Conservation (phyloP, 768 basidiomycete species). For the Mrakia gelida region DNA sequence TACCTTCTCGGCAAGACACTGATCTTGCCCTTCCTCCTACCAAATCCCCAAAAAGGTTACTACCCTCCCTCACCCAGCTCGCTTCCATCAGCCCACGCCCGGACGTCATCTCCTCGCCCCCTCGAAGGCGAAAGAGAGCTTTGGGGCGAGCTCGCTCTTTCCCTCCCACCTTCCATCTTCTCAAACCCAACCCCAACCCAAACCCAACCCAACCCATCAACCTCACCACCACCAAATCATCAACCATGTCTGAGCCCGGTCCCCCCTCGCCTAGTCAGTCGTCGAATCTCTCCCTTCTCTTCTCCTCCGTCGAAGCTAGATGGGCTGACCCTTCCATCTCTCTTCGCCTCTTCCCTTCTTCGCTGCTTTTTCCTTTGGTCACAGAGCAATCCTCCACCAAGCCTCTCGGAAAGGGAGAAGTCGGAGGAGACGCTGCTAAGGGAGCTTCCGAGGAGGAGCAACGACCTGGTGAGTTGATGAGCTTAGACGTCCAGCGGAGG, state of each 20-base stretch:
- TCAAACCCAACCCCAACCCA: neutral
- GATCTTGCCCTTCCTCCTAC: too few relatives aligned
- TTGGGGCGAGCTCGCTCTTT: neutral
- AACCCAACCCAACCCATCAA: neutral
- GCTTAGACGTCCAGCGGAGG: too few relatives aligned
- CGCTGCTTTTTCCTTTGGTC: neutral
- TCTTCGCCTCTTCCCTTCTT: too few relatives aligned
- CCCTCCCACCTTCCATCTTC: neutral
- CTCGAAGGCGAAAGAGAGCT: neutral
- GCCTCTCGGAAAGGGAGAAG: slow-evolving; percentile 30
- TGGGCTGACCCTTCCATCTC: slow-evolving; percentile 3
- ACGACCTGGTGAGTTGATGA: slow-evolving; percentile 27
- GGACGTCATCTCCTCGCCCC: neutral
- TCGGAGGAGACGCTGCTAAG: slow-evolving; percentile 24
- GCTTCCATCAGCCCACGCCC: neutral
- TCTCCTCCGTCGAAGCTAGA: neutral
- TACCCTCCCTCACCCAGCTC: neutral
- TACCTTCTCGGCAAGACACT: too few relatives aligned
- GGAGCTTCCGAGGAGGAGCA: slow-evolving; percentile 31
- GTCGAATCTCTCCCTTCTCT: neutral
- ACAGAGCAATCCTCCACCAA: slow-evolving; percentile 10
- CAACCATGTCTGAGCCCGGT: slow-evolving; percentile 25
- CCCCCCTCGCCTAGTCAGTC: slow-evolving; percentile 26
- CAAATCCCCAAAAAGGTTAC: neutral
- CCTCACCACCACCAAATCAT: neutral